A percentile compares a stretch with the other conserved stretches of the same genome.
Evolutionary conservation across 73 alveolate species (phyloP).

Genomic region (Paramecium biaurelia): DNA sequence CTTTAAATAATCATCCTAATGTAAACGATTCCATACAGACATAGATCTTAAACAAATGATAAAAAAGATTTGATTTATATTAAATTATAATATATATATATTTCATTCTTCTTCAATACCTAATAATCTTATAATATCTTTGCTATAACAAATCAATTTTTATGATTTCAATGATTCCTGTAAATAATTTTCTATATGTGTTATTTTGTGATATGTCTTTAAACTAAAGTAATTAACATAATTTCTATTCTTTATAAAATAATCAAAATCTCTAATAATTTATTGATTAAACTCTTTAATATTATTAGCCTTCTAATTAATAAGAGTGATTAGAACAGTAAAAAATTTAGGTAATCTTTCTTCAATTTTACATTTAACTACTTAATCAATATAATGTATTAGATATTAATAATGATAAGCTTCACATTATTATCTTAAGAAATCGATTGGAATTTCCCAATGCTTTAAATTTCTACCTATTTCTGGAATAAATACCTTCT

Average conservation of each 20-base stretch:
- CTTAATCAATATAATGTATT: slow-evolving; percentile 4
- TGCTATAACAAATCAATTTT: neutral
- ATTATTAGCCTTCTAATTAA: neutral
- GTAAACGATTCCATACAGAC: neutral
- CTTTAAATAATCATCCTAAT: neutral
- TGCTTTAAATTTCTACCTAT: neutral
- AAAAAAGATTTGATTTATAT: neutral
- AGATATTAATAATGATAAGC: neutral
- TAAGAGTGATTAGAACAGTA: neutral
- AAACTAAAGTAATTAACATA: neutral
- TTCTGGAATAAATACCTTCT: neutral
- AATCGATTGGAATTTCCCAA: slow-evolving; percentile 36
- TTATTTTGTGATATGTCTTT: neutral
- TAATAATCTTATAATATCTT: neutral
- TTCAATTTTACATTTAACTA: neutral
- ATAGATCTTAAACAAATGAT: neutral
- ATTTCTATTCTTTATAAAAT: neutral
- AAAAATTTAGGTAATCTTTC: neutral
- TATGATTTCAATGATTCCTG: neutral
- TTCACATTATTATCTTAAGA: neutral
- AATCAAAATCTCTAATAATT: neutral
- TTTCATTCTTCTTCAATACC: neutral
- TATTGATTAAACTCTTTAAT: neutral
- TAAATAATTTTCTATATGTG: neutral
- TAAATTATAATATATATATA: neutral